phyloP scores from a whole-genome alignment of 2,329 filamentous ascomycete species.

The Sarocladium brachiariae region DNA sequence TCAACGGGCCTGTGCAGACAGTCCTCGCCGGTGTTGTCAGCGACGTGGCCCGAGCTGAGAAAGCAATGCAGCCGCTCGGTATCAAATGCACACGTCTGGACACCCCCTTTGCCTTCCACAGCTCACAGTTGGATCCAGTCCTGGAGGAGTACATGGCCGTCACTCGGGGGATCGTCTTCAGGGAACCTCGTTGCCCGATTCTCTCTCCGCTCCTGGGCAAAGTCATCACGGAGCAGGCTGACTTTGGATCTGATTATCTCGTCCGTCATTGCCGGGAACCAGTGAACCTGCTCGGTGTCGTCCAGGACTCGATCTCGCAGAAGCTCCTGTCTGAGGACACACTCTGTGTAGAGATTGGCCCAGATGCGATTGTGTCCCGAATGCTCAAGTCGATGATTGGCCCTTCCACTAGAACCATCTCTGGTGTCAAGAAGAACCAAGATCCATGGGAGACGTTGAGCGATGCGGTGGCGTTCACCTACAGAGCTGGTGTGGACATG shows the following conservation, averaged over 20 bases:
- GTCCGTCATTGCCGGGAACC: constrained; percentile 52
- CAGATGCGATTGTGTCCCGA: constrained; percentile 54
- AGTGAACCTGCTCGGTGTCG: constrained; percentile 56
- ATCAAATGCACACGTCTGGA: constrained; percentile 28
- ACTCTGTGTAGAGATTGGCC: constrained; percentile 62
- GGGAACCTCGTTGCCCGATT: constrained; percentile 22
- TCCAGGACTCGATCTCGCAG: constrained; percentile 41
- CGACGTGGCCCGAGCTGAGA: constrained; percentile 31
- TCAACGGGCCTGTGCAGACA: constrained; percentile 38
- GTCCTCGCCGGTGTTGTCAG: constrained; percentile 31
- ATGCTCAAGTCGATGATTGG: constrained; percentile 55
- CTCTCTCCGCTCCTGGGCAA: constrained; percentile 38
- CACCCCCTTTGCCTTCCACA: constrained; percentile 31
- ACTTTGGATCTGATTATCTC: constrained; percentile 51
- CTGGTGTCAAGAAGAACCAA: constrained; percentile 55
- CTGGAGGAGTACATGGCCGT: constrained; percentile 41
- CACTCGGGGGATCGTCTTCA: constrained; percentile 26
- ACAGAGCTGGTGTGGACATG: constrained; percentile 53
- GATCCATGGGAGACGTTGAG: constrained; percentile 54
- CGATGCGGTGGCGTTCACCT: constrained; percentile 49
- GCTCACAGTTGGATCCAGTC: constrained; percentile 30
- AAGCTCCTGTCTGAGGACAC: constrained; percentile 47
- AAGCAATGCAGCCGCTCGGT: constrained; percentile 3
- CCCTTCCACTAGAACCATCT: constrained; percentile 38
- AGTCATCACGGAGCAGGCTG: constrained; percentile 41